These are phyloP conservation scores for Citrullus colocynthis DNA, from an alignment of 306 rosid genomes.

Conservation along the genomic window DNA sequence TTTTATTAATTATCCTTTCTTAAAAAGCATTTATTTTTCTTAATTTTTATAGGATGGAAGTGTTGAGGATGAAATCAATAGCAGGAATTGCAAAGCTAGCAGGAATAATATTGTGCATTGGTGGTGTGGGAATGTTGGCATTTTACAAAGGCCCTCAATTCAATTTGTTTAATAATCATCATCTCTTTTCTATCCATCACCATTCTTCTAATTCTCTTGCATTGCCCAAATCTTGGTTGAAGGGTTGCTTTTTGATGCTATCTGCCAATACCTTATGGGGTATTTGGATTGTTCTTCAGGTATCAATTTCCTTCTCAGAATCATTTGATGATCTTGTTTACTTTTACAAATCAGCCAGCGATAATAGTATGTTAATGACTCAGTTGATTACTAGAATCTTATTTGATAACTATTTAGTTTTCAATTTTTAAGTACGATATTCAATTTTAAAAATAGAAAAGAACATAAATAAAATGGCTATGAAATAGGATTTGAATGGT, in stretches of 20 bases:
- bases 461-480: too few relatives aligned
- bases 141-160: slow-evolving; percentile 65
- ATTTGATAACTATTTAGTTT: too few relatives aligned
- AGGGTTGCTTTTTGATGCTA: slow-evolving; percentile 79
- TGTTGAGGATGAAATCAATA: slow-evolving; percentile 34
- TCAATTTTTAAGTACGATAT: too few relatives aligned
- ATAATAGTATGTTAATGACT: too few relatives aligned
- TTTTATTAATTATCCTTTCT: too few relatives aligned
- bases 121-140: slow-evolving; percentile 54
- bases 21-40: too few relatives aligned
- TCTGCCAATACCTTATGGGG: slow-evolving; percentile 60
- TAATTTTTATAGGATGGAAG: slow-evolving; percentile 40
- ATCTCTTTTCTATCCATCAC: slow-evolving; percentile 22
- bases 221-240: slow-evolving; percentile 41
- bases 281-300: slow-evolving; percentile 75
- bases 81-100: slow-evolving; percentile 52
- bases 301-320: not conserved
- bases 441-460: too few relatives aligned
- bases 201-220: not conserved
- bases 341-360: too few relatives aligned
- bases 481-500: too few relatives aligned
- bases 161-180: slow-evolving; percentile 18
- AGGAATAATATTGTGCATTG: slow-evolving; percentile 47
- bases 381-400: too few relatives aligned
- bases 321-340: too few relatives aligned